Percentiles rank a stretch among this genome's conserved stretches.
Conservation (phyloP, 1,284 basidiomycete genomes). For the Tremellales sp. region DNA sequence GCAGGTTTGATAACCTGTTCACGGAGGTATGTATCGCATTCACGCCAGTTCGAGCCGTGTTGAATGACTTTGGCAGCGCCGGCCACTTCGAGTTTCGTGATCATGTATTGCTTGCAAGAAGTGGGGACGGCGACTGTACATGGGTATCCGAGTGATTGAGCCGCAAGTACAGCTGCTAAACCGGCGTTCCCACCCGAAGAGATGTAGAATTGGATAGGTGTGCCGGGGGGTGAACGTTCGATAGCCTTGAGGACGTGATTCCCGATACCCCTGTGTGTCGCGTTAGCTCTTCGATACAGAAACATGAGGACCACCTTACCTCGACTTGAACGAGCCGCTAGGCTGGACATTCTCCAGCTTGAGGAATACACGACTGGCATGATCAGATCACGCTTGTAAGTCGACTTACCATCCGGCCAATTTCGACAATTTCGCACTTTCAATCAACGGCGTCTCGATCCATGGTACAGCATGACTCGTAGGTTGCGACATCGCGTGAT, state of each 20-base stretch:
- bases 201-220: slow-evolving; percentile 23
- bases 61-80: slow-evolving; percentile 23
- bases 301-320: slow-evolving; percentile 13
- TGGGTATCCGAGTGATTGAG: slow-evolving; percentile 16
- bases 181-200: slow-evolving; percentile 34
- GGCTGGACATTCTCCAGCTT: slow-evolving; percentile 34
- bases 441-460: slow-evolving; percentile 28
- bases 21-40: slow-evolving; percentile 22
- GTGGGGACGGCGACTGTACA: slow-evolving; percentile 24
- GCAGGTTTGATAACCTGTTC: slow-evolving; percentile 8
- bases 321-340: slow-evolving; percentile 31
- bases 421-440: slow-evolving; percentile 20
- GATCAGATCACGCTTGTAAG: neutral
- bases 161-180: slow-evolving; percentile 24
- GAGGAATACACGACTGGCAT: slow-evolving; percentile 21
- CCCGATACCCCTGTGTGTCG: slow-evolving; percentile 22
- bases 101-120: slow-evolving; percentile 22
- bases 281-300: neutral
- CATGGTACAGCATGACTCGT: slow-evolving; percentile 16
- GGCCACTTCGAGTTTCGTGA: slow-evolving; percentile 16
- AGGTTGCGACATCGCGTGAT: too few species aligned
- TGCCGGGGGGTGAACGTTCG: slow-evolving; percentile 1
- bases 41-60: slow-evolving; percentile 19
- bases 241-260: slow-evolving; percentile 21
- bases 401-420: slow-evolving; percentile 31